Conservation (phyloP, 2,329 filamentous ascomycete species). For the Fonsecaea multimorphosa region DNA sequence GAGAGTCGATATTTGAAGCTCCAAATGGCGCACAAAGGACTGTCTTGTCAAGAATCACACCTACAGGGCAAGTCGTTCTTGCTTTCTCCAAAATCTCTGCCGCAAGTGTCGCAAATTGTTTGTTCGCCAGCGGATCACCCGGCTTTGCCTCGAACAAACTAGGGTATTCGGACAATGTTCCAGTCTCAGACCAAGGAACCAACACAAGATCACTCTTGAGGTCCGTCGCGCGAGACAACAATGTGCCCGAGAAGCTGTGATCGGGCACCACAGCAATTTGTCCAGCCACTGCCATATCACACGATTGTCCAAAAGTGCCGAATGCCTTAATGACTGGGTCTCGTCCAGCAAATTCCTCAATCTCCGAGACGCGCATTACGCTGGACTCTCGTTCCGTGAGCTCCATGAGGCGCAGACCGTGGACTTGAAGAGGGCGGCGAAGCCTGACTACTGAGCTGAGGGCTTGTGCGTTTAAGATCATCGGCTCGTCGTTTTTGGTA, state of each 20-base stretch:
- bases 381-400: constrained; percentile 91
- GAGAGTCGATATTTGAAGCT: constrained; percentile 12
- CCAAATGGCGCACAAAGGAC: constrained; percentile 27
- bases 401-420: constrained; percentile 84
- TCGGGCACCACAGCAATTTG: constrained; percentile 81
- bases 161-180: constrained; percentile 72
- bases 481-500: constrained; percentile 26
- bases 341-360: constrained; percentile 71
- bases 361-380: constrained; percentile 90
- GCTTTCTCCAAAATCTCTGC: constrained; percentile 65
- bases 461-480: constrained; percentile 28
- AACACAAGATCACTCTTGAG: constrained; percentile 75
- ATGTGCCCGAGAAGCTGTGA: constrained; percentile 76
- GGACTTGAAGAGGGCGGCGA: constrained; percentile 70
- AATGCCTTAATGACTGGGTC: constrained; percentile 93
- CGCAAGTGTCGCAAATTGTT: constrained; percentile 58
- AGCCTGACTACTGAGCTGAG: constrained; percentile 22
- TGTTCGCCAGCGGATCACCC: constrained; percentile 55
- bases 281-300: constrained; percentile 81
- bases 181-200: constrained; percentile 88
- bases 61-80: constrained; percentile 65
- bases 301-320: constrained; percentile 81
- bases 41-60: constrained; percentile 73
- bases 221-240: constrained; percentile 72
- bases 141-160: constrained; percentile 40